Evolutionary conservation across 2,329 filamentous ascomycete genomes (phyloP).

Genomic region (Penicillium sp.): DNA sequence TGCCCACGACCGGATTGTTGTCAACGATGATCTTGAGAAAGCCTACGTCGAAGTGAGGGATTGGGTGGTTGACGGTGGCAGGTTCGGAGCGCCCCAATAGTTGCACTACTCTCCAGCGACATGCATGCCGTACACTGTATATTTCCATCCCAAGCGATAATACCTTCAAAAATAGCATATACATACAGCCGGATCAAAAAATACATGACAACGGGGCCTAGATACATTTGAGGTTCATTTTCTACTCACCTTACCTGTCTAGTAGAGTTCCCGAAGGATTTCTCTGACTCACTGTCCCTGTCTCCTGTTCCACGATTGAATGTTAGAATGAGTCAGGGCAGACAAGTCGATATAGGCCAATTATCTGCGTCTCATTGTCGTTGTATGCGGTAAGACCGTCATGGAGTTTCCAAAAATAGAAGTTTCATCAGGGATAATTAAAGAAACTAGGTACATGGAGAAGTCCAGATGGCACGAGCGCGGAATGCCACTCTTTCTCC

Average conservation of each 20-base stretch:
- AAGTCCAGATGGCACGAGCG: conserved; percentile 25
- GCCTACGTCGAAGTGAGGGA: conserved; percentile 55
- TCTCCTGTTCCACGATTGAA: too few species aligned
- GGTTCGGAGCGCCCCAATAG: conserved; percentile 30
- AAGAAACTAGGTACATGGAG: conserved; percentile 38
- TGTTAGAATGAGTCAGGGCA: too few species aligned
- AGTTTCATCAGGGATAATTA: conserved; percentile 32
- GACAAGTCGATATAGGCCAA: too few species aligned
- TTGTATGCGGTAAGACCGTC: background rate
- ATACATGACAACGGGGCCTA: too few species aligned
- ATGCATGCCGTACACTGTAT: background rate
- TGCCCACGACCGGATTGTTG: conserved; percentile 63
- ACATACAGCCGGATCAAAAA: too few species aligned
- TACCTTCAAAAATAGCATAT: background rate
- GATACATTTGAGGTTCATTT: too few species aligned
- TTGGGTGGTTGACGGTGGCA: conserved; percentile 48
- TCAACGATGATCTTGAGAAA: conserved; percentile 64
- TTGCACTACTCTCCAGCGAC: background rate
- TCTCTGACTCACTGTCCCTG: too few species aligned
- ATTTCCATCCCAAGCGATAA: background rate
- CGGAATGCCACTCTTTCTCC: conserved; percentile 29
- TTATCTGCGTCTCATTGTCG: too few species aligned
- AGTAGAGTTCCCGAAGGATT: too few species aligned
- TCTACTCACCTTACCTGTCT: too few species aligned
- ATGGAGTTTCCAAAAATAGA: conserved; percentile 13